phyloP scores from a whole-genome alignment of 2,329 filamentous ascomycete genomes.

The Ascochyta lentis region DNA sequence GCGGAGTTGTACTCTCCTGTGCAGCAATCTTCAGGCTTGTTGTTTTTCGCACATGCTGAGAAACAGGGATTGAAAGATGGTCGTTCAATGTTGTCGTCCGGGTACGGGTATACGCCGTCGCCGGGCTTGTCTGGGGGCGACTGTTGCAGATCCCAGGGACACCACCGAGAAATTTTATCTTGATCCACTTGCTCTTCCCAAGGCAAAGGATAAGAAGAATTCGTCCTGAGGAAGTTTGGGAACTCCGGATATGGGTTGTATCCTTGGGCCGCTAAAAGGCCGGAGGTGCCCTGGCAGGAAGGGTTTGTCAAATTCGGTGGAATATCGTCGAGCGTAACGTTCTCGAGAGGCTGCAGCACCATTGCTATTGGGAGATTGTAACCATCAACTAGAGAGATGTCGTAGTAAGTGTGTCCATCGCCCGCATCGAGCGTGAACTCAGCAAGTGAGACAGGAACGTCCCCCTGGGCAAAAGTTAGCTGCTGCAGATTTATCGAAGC shows the following conservation, averaged over 20 bases:
- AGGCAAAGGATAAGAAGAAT: constrained; percentile 70
- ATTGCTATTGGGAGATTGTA: constrained; percentile 79
- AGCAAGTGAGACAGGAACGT: constrained; percentile 76
- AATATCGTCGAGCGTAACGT: constrained; percentile 66
- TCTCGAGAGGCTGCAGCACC: constrained; percentile 59
- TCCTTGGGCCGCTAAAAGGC: constrained; percentile 58
- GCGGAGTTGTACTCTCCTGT: constrained; percentile 71
- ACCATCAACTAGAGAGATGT: constrained; percentile 83
- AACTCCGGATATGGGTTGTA: constrained; percentile 60
- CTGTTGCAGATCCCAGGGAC: constrained; percentile 78
- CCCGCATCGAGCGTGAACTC: constrained; percentile 80
- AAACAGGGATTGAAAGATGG: constrained; percentile 79
- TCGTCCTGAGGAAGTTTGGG: constrained; percentile 64
- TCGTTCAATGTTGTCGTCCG: constrained; percentile 73
- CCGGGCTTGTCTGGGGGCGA: constrained; percentile 72
- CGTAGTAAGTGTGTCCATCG: constrained; percentile 75
- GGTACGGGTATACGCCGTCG: constrained; percentile 81
- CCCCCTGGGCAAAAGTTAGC: constrained; percentile 60
- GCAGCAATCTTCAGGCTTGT: constrained; percentile 74
- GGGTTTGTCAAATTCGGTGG: constrained; percentile 79
- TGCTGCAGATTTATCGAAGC: not conserved
- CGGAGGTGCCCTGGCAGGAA: constrained; percentile 75
- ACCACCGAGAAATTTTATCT: constrained; percentile 70
- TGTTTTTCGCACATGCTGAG: constrained; percentile 75
- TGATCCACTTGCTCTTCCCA: constrained; percentile 68